Evolutionary conservation across 225 moss, liverwort and hornwort genomes (phyloP), one percentile per base, ranked within the genome.

Genomic region (Sphagnum contortum): DNA sequence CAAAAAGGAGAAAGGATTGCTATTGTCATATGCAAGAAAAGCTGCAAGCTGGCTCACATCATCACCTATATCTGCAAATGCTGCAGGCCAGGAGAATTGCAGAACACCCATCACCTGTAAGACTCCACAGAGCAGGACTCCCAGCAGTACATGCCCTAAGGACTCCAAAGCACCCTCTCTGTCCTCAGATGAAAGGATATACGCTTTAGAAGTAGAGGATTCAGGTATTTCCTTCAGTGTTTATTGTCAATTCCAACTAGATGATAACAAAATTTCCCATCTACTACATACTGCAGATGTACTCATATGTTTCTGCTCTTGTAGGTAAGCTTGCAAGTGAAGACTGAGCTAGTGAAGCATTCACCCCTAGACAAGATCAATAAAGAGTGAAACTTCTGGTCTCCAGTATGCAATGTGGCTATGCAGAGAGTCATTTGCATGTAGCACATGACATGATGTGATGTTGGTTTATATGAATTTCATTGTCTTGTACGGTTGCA

Each of bases 331-430:
- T 62, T 94, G 60, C 79, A 88, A 69, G 82, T 71, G 76, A 93
- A 90, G 71, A 83, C 66, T 63, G 90, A 87, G 45, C 86, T 88
- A 29, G 93, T 94, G 49, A 86, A 85, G 44, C 88, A 90, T 75
- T 94, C 93, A 5, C 88, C 90, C 51, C 90, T 90, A 9, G 86
- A 94, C 60, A 94, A 90, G 82, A 66, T 64, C 50, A 62, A 63
- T 50, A 29, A 72, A 46, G 83, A 84, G 56, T 63, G 72, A 49
- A 90, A 94, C 70, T 90, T 90, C 48, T 94, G 88, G 90, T 94
- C 93, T 73, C 90, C 93, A 84, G 93, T 88, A 83, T 2, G 84
- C 72, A 29, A 29, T 29, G 29, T 9, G 3, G 48, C 3, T 59
- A 57, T 5, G 44, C 2, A 70, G 5, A 29, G 29, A 29, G 29